These are phyloP conservation scores for Cladosporium sp. DNA, from an alignment of 2,329 filamentous ascomycete species.

Conservation along the genomic window DNA sequence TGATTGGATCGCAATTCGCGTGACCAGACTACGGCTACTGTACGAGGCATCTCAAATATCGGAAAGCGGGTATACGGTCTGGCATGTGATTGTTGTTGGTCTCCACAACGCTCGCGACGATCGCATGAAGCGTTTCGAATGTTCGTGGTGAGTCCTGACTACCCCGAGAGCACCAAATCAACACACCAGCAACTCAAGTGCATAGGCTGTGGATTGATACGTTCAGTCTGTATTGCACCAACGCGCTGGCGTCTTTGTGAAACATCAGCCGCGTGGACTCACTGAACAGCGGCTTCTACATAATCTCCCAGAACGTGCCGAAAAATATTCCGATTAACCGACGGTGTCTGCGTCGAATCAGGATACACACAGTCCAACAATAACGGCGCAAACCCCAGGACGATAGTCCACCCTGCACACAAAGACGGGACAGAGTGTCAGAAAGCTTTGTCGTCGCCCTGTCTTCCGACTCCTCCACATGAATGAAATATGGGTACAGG, in stretches of 20 bases:
- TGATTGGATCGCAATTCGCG: conserved; percentile 2
- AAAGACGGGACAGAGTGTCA: conserved; percentile 1
- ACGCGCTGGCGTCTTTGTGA: background rate
- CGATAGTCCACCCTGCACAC: background rate
- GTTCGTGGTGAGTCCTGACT: background rate
- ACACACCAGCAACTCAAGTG: background rate
- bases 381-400: background rate
- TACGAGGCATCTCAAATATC: background rate
- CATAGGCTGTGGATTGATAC: background rate
- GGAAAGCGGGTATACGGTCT: background rate
- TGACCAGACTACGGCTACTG: background rate
- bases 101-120: conserved; percentile 10
- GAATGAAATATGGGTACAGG: conserved; percentile 9
- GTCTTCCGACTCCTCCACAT: conserved; percentile 15
- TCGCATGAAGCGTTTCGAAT: background rate
- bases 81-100: conserved; percentile 10
- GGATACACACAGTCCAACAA: background rate
- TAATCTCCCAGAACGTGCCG: background rate
- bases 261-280: background rate
- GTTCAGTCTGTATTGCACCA: background rate
- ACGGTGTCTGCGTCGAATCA: background rate
- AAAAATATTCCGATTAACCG: background rate
- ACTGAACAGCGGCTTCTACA: background rate
- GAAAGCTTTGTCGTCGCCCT: conserved; percentile 4
- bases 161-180: background rate